phyloP scores from a whole-genome alignment of 2,329 filamentous ascomycete species.

The Aspergillus sp. region DNA sequence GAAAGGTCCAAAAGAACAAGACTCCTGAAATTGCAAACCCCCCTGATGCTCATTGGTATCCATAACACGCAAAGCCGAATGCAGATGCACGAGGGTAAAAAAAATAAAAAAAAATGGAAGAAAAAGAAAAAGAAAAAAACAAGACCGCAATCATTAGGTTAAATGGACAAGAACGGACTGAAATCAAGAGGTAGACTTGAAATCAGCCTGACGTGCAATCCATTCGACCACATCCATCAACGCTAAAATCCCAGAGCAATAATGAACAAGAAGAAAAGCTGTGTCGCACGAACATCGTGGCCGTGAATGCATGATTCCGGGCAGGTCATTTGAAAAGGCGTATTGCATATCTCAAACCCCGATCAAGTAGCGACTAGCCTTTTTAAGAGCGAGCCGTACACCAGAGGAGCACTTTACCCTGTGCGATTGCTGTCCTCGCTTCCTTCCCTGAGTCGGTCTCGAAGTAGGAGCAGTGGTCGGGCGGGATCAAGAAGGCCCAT shows the following conservation, averaged over 20 bases:
- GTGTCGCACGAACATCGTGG: conserved; percentile 15
- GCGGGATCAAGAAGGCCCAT: conserved; percentile 48
- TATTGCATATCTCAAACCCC: background rate
- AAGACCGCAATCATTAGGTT: background rate
- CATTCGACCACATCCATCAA: conserved; percentile 15
- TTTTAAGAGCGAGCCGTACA: background rate
- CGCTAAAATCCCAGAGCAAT: conserved; percentile 17
- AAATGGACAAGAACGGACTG: conserved; percentile 8
- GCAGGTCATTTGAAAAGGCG: background rate
- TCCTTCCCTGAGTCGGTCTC: conserved; percentile 36
- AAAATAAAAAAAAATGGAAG: background rate
- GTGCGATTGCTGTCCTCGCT: conserved; percentile 19
- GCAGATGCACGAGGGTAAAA: conserved; percentile 22
- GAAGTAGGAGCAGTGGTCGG: conserved; percentile 43
- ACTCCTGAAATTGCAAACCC: conserved; percentile 22
- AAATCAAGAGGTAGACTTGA: conserved; percentile 13
- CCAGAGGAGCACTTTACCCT: conserved; percentile 7
- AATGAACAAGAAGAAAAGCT: conserved; percentile 12
- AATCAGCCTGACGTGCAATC: conserved; percentile 21
- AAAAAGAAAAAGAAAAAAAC: conserved; percentile 7
- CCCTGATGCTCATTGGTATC: conserved; percentile 28
- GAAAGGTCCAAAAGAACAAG: conserved; percentile 22
- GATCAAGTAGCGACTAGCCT: background rate
- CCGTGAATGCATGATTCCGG: background rate
- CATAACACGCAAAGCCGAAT: conserved; percentile 24